Evolutionary conservation across 2,329 filamentous ascomycete genomes (phyloP).

Genomic region (Bipolaris oryzae): DNA sequence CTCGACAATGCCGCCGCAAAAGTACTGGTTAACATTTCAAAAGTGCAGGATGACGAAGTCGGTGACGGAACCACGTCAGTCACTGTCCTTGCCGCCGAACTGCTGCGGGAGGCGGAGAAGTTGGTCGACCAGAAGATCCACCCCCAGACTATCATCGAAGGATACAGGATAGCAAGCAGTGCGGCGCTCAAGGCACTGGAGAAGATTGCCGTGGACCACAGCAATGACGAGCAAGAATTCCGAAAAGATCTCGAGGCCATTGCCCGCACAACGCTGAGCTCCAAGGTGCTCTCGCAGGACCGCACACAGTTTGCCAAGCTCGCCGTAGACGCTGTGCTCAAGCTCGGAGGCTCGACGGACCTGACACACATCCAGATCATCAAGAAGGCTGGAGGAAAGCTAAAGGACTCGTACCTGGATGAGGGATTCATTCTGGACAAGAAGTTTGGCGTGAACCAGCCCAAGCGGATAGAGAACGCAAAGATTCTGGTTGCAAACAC

Average conservation of each 20-base stretch:
- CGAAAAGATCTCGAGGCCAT: constrained; percentile 88
- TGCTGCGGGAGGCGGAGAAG: constrained; percentile 95
- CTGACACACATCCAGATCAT: constrained; percentile 99
- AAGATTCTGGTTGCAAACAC: constrained; percentile 99
- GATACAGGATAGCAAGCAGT: constrained; percentile 93
- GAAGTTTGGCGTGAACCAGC: constrained; percentile 98
- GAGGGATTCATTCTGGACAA: constrained; percentile 99
- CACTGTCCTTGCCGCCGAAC: constrained; percentile 90
- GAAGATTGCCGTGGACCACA: constrained; percentile 86
- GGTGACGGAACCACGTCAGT: constrained; percentile 99
- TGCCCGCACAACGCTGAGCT: constrained; percentile 92
- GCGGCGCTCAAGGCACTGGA: constrained; percentile 86
- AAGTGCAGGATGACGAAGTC: constrained; percentile 98
- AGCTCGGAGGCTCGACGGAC: constrained; percentile 88
- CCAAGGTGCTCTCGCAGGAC: constrained; percentile 95
- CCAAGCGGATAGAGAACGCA: constrained; percentile 94
- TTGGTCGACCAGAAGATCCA: constrained; percentile 98
- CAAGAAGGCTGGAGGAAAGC: constrained; percentile 98
- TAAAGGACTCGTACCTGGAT: constrained; percentile 96
- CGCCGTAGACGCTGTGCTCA: constrained; percentile 87
- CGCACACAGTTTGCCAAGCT: constrained; percentile 88
- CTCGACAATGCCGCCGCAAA: constrained; percentile 98
- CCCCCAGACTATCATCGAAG: constrained; percentile 98
- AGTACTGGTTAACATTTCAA: constrained; percentile 98
- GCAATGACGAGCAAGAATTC: constrained; percentile 81